A percentile compares a stretch with the other conserved stretches of the same genome.
Conservation (phyloP, 208 protist species). For the Porcisia hertigi region DNA sequence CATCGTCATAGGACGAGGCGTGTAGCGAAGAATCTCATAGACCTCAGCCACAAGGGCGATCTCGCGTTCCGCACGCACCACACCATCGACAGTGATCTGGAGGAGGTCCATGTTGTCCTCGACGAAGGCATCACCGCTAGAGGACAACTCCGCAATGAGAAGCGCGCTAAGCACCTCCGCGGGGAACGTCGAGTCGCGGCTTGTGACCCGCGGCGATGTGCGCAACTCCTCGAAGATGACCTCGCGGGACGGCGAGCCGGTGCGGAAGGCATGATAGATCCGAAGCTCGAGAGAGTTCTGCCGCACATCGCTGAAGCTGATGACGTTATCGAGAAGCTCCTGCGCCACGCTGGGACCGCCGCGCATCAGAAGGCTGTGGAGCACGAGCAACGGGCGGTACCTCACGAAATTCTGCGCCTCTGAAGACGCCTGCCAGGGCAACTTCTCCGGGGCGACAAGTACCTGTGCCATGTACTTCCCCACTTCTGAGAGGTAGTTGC, state of each 20-base stretch:
- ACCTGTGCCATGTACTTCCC: constrained; percentile 31
- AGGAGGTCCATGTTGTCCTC: constrained; percentile 67
- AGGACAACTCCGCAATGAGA: constrained; percentile 65
- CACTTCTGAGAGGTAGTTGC: constrained; percentile 69
- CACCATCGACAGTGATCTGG: constrained; percentile 61
- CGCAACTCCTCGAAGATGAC: constrained; percentile 59
- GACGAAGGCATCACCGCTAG: constrained; percentile 32
- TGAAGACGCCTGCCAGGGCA: constrained; percentile 17
- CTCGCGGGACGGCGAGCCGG: constrained; percentile 36
- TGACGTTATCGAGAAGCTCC: constrained; percentile 15
- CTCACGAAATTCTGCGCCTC: constrained; percentile 37
- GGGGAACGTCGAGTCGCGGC: constrained; percentile 45
- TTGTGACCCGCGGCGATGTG: constrained; percentile 32
- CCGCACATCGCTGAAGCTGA: constrained; percentile 52
- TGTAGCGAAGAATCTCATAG: constrained; percentile 41
- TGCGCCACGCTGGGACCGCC: constrained; percentile 25
- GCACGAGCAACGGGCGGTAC: constrained; percentile 56
- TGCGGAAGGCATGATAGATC: constrained; percentile 54
- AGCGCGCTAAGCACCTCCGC: constrained; percentile 73
- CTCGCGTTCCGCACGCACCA: constrained; percentile 42
- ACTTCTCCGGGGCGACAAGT: constrained; percentile 13
- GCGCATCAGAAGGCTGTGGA: constrained; percentile 27
- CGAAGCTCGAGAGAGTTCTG: constrained; percentile 53
- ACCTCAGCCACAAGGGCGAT: constrained; percentile 60
- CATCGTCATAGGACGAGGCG: constrained; percentile 15